These are phyloP conservation scores for Pisolithus marmoratus DNA, from an alignment of 768 basidiomycete genomes.

Conservation along the genomic window DNA sequence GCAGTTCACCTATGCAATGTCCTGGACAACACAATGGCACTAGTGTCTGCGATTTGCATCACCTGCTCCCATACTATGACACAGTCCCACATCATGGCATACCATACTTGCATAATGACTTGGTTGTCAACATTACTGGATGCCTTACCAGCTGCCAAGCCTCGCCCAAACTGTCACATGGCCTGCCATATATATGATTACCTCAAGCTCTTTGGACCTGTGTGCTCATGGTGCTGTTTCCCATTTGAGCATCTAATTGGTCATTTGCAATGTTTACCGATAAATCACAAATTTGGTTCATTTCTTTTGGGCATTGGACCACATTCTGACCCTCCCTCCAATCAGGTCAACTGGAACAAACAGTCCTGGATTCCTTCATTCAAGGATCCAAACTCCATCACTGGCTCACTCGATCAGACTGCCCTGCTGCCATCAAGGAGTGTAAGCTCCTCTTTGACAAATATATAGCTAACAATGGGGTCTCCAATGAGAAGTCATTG, in stretches of 20 bases:
- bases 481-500: not conserved
- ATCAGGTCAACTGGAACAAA: constrained; percentile 7
- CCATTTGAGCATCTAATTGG: constrained; percentile 22
- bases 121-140: constrained; percentile 15
- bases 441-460: constrained; percentile 16
- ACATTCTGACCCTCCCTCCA: not conserved
- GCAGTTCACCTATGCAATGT: not conserved
- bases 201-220: constrained; percentile 32
- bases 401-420: constrained; percentile 15
- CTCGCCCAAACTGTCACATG: constrained; percentile 26
- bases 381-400: constrained; percentile 7
- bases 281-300: constrained; percentile 31
- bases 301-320: constrained; percentile 8
- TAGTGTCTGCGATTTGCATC: constrained; percentile 23
- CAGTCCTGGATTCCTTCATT: constrained; percentile 11
- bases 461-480: constrained; percentile 1
- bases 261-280: constrained; percentile 12
- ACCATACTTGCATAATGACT: constrained; percentile 9
- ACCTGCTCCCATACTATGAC: constrained; percentile 14
- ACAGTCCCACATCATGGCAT: not conserved
- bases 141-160: constrained; percentile 10
- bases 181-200: constrained; percentile 29
- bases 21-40: constrained; percentile 25
- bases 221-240: constrained; percentile 28
- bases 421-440: constrained; percentile 9